Base-by-base conservation (phyloP, 2,329 filamentous ascomycete species). In the Trichoderma atrobrunneum region DNA sequence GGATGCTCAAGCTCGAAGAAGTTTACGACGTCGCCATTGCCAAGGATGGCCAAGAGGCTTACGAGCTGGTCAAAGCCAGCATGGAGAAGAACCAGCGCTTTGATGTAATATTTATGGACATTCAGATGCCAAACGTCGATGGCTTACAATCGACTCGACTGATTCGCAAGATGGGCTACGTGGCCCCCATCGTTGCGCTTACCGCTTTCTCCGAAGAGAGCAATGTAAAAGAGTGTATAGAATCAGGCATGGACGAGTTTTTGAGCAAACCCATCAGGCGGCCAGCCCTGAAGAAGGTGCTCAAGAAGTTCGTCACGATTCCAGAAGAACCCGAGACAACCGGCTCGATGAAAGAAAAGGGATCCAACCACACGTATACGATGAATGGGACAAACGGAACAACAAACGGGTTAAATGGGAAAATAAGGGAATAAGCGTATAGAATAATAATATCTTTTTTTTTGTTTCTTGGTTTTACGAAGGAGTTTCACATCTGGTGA, bases 61-160 rank as follows among this genome's bases (percentile, higher is more conserved):
- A 94, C 72, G 94, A 97, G 74, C 85, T 92, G 32, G 94, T 97
- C 75, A 95, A 94, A 79, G 90, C 90, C 18, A 92, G 90, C 74
- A 96, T 97, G 92, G 89, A 91, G 64, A 87, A 87, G 32, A 87
- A 91, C 67, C 86, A 88, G 70, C 87, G 88, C 3, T 97, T 95
- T 79, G 93, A 97, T 76, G 86, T 98, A 30, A 95, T 98, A 74
- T 96, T 97, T 78, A 98, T 97, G 95, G 95, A 98, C 77, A 92
- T 97, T 8, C 93, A 93, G 82, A 98, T 98, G 95, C 95, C 95
- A 4, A 97, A 96, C 74, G 87, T 98, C 16, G 94, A 97, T 78
- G 95, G 95, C 1, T 84, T 98, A 28, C 92, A 97, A 79, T 95
- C 92, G 61, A 97, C 95, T 1, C 88, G 91, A 11, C 84, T 97